phyloP scores from a whole-genome alignment of 2,329 filamentous ascomycete genomes.

The Aspergillus clavatus region DNA sequence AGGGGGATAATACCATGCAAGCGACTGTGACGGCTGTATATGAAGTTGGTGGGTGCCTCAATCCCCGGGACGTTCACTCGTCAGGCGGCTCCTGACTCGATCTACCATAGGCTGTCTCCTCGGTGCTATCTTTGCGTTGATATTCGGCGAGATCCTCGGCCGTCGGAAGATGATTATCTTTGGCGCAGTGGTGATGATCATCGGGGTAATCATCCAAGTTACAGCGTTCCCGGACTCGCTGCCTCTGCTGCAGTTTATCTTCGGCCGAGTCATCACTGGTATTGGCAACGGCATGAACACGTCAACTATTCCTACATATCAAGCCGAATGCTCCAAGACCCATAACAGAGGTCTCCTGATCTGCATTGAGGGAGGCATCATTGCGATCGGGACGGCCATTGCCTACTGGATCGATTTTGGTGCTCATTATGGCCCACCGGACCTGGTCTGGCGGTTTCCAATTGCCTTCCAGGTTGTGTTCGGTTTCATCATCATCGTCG shows the following conservation, averaged over 20 bases:
- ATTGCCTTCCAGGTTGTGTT: slow-evolving; percentile 52
- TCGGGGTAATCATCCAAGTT: slow-evolving; percentile 38
- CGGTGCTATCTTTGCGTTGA: slow-evolving; percentile 36
- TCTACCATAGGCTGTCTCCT: slow-evolving; percentile 27
- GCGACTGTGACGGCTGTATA: slow-evolving; percentile 31
- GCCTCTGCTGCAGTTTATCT: slow-evolving; percentile 48
- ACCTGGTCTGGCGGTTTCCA: slow-evolving; percentile 48
- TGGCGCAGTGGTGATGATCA: slow-evolving; percentile 50
- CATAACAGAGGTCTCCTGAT: slow-evolving; percentile 58
- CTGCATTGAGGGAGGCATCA: slow-evolving; percentile 53
- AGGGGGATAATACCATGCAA: slow-evolving; percentile 38
- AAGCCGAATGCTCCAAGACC: slow-evolving; percentile 51
- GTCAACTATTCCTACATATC: slow-evolving; percentile 51
- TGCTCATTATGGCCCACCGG: slow-evolving; percentile 31
- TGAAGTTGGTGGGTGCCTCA: slow-evolving; percentile 20
- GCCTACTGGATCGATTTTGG: slow-evolving; percentile 52
- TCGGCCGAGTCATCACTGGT: slow-evolving; percentile 50
- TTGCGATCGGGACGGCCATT: slow-evolving; percentile 49
- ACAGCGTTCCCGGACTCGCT: slow-evolving; percentile 28
- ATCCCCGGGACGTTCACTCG: no score
- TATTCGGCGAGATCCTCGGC: slow-evolving; percentile 34
- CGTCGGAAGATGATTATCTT: slow-evolving; percentile 50
- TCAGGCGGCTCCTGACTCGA: not conserved
- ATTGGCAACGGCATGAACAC: slow-evolving; percentile 55
- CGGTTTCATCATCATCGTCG: slow-evolving; percentile 41